Evolutionary conservation across 2,329 filamentous ascomycete genomes (phyloP).

Genomic region (Aureobasidium sp.): DNA sequence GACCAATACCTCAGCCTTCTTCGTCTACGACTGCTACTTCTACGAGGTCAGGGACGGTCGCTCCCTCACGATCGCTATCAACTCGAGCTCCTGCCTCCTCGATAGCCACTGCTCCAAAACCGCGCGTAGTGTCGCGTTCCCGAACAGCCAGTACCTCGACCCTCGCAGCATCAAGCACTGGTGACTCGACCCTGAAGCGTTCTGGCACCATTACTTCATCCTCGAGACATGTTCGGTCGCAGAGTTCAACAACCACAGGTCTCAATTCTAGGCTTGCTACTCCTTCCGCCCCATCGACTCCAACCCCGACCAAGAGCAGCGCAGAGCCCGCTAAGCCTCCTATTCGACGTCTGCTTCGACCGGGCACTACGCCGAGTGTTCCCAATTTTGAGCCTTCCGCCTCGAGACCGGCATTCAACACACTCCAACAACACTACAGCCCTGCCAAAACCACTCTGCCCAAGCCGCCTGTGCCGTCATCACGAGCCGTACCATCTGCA

Average conservation of each 20-base stretch:
- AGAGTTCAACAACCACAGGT: neutral
- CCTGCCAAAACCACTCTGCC: slow-evolving; percentile 53
- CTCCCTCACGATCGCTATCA: neutral
- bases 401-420: slow-evolving; percentile 49
- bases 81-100: neutral
- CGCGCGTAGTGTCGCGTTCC: neutral
- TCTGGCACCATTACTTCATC: neutral
- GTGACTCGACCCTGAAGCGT: neutral
- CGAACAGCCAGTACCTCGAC: slow-evolving; percentile 1
- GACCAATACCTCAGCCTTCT: neutral
- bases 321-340: neutral
- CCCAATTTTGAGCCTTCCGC: neutral
- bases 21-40: neutral
- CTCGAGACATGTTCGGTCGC: neutral
- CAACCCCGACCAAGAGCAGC: neutral
- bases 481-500: slow-evolving; percentile 49
- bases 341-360: neutral
- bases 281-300: neutral
- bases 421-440: slow-evolving; percentile 59
- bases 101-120: neutral
- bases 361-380: neutral
- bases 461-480: slow-evolving; percentile 48
- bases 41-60: neutral
- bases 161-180: neutral
- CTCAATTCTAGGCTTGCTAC: neutral